Conservation (phyloP, 108 stramenopile species). For the Cyclostephanos tholiformis region DNA sequence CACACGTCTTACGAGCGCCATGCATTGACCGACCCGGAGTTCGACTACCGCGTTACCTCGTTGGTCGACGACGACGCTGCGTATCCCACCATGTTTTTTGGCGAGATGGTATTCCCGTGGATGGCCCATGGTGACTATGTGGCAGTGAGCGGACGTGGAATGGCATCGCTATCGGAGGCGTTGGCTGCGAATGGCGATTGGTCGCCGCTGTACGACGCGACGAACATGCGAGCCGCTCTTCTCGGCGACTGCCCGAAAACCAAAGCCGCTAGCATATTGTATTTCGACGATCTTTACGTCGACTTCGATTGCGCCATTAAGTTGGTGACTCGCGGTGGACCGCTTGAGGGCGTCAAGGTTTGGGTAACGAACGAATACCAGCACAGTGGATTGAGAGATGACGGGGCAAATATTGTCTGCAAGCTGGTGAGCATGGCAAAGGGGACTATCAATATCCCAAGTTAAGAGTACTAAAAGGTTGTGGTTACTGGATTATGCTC, state of each 20-base stretch:
- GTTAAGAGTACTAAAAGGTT: conserved; percentile 50
- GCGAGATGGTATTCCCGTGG: conserved; percentile 95
- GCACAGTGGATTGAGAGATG: conserved; percentile 89
- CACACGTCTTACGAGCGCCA: conserved; percentile 58
- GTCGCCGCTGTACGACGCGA: conserved; percentile 73
- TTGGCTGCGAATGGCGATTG: conserved; percentile 82
- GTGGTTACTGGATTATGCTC: too few relatives aligned
- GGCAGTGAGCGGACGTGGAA: conserved; percentile 68
- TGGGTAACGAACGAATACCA: conserved; percentile 95
- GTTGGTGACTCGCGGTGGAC: conserved; percentile 58
- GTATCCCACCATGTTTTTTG: conserved; percentile 72
- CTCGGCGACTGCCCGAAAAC: conserved; percentile 20
- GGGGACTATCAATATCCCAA: conserved; percentile 68
- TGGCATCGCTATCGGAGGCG: conserved; percentile 63
- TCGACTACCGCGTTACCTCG: conserved; percentile 66
- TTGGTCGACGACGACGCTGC: conserved; percentile 22
- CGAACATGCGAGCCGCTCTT: conserved; percentile 65
- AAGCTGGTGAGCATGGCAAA: conserved; percentile 89
- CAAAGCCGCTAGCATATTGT: conserved; percentile 82
- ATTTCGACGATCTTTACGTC: conserved; percentile 95
- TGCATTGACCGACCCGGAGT: conserved; percentile 33
- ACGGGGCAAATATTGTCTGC: conserved; percentile 79
- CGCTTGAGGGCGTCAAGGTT: conserved; percentile 74
- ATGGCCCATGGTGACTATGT: conserved; percentile 89
- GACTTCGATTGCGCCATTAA: conserved; percentile 82